Base-by-base conservation (phyloP, 768 basidiomycete species). In the Gloeostereum incarnatum region DNA sequence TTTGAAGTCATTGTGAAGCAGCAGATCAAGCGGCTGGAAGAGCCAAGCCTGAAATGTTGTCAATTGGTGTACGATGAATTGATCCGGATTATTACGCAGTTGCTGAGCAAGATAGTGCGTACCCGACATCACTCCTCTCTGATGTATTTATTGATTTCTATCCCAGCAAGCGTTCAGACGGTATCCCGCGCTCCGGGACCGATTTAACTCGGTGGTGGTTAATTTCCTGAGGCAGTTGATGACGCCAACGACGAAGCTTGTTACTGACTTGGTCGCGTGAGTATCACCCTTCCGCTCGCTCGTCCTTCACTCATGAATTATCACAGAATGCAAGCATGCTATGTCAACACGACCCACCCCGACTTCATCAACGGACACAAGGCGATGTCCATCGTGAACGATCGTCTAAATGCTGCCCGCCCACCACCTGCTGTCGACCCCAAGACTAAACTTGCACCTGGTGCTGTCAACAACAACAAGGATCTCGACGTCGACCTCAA, bases 1-100 rank as follows among this genome's bases (percentile, higher is more conserved):
- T 99, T 99, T 51, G 96, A 99, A 52, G 89, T 93, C 43, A 98
- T 99, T 49, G 90, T 98, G 49, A 99, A 98, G 67, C 90, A 98
- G 57, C 96, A 99, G 62, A 99, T 99, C 60, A 86, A 92, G 60
- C 77, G 96, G 29, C 63, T 99, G 38, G 96, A 98, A 56, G 96
- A 98, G 5, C 96, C 96, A 9, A 69, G 75, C 46, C 61, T 97
- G 49, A 93, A 93, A 56, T 98, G 96, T 52, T 94, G 91, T 53
- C 82, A 92, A 46, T 69, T 98, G 42, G 88, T 99, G 3, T 98
- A 97, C 47, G 96, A 98, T 50, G 96, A 98, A 55, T 75, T 99
- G 27, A 96, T 97, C 54, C 80, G 96, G 34, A 99, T 99, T 45
- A 76, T 99, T 30, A 81, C 85, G 13, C 92, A 96, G 49, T 65